Percentiles rank a stretch among this genome's conserved stretches.
Conservation (phyloP, 2,329 filamentous ascomycete genomes). For the Fusarium napiforme region DNA sequence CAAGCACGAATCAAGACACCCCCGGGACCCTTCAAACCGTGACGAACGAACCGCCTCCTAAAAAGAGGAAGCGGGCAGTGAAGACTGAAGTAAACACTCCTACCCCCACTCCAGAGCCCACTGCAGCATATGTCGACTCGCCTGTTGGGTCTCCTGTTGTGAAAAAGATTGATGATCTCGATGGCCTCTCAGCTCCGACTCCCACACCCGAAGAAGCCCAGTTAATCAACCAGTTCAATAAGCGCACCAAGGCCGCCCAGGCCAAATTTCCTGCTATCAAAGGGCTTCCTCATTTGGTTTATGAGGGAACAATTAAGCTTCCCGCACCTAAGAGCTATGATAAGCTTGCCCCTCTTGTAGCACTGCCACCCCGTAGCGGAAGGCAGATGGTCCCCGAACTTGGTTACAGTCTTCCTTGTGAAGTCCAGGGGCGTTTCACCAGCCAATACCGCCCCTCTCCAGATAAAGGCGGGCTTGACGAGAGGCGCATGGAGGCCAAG, state of each 20-base stretch:
- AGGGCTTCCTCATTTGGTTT: slow-evolving; percentile 53
- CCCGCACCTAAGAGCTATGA: slow-evolving; percentile 59
- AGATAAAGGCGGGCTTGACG: slow-evolving; percentile 54
- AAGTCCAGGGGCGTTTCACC: slow-evolving; percentile 57
- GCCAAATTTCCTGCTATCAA: slow-evolving; percentile 53
- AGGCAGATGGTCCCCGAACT: slow-evolving; percentile 54
- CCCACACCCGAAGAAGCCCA: slow-evolving; percentile 50
- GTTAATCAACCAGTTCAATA: slow-evolving; percentile 52
- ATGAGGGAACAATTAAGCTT: slow-evolving; percentile 54
- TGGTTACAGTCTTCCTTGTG: slow-evolving; percentile 54
- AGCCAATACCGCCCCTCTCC: slow-evolving; percentile 54
- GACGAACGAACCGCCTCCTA: slow-evolving; percentile 46
- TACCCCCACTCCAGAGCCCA: slow-evolving; percentile 44
- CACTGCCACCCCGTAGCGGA: slow-evolving; percentile 53
- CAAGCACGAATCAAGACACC: slow-evolving; percentile 36
- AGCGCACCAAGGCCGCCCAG: slow-evolving; percentile 52
- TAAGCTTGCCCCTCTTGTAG: slow-evolving; percentile 56
- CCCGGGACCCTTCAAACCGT: slow-evolving; percentile 30
- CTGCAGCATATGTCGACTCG: slow-evolving; percentile 42
- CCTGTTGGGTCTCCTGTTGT: slow-evolving; percentile 41
- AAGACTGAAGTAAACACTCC: slow-evolving; percentile 46
- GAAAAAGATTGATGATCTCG: slow-evolving; percentile 52
- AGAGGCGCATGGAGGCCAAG: slow-evolving; percentile 55
- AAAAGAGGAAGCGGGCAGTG: slow-evolving; percentile 52
- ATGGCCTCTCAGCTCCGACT: slow-evolving; percentile 46